phyloP scores from a whole-genome alignment of 106 monocot genomes.

The Dendrobium chrysotoxum region DNA sequence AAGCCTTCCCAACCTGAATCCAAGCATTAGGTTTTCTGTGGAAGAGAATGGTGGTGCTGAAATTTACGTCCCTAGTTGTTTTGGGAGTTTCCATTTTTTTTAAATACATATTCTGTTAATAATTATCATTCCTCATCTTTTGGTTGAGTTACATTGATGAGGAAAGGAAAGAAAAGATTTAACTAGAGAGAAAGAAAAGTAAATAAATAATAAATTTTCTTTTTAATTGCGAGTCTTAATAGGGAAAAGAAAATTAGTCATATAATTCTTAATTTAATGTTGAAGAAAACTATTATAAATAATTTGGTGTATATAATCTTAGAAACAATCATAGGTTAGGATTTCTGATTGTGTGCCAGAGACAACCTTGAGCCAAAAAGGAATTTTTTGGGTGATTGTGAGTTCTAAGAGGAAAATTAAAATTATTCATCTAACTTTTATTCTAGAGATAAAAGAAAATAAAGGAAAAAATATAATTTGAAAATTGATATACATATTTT shows the following conservation, averaged over 20 bases:
- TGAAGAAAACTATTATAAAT: no score
- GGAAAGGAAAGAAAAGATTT: not conserved
- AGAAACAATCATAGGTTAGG: no score
- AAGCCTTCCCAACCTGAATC: not conserved
- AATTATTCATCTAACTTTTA: not conserved
- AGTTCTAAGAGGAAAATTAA: not conserved
- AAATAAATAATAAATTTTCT: not conserved
- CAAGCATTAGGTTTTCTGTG: not conserved
- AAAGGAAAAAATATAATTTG: no score
- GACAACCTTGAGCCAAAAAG: no score
- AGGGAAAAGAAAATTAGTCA: no score
- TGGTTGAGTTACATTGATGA: not conserved
- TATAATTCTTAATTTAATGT: no score
- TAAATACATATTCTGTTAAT: not conserved
- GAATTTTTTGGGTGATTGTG: not conserved
- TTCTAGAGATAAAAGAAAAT: not conserved
- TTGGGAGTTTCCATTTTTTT: no score
- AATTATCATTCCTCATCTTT: not conserved
- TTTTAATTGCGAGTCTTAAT: no score
- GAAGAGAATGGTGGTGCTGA: not conserved
- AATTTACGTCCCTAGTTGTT: no score
- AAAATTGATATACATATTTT: no score
- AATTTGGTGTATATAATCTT: no score
- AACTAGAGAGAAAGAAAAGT: not conserved
- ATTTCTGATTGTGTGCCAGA: no score